A percentile compares a stretch with the other conserved stretches of the same genome.
Conservation (phyloP, 148 eudicot genomes). For the Heliosperma pusillum region DNA sequence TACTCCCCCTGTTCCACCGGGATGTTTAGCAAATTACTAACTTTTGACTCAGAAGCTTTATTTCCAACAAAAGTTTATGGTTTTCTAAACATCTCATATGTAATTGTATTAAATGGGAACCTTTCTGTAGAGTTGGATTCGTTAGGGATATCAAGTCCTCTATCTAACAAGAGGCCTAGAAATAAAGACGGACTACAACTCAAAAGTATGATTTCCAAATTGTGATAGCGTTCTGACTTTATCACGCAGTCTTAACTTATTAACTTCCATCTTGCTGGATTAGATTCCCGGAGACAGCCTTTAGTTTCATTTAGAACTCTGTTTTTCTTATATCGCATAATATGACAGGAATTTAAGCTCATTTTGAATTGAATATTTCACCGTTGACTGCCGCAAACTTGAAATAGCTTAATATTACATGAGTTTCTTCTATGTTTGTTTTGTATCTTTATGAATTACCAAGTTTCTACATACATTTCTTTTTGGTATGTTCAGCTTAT, state of each 20-base stretch:
- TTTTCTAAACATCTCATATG: neutral
- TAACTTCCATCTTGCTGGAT: no score
- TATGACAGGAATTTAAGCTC: neutral
- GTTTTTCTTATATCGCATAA: neutral
- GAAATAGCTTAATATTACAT: neutral
- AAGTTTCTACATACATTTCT: neutral
- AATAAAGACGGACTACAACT: neutral
- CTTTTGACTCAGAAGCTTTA: no score
- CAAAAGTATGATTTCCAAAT: no score
- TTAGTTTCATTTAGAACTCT: neutral
- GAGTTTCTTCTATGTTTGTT: neutral
- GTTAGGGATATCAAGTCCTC: neutral
- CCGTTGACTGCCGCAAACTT: neutral
- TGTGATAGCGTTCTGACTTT: no score
- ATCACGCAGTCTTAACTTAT: no score
- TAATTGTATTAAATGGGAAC: neutral
- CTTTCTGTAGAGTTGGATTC: neutral
- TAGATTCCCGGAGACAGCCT: neutral
- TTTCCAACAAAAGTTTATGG: neutral
- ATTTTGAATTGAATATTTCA: neutral
- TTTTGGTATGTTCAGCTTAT: neutral
- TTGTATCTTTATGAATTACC: neutral
- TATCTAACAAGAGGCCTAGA: neutral
- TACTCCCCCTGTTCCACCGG: neutral
- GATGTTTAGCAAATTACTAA: no score